A percentile compares a stretch with the other conserved stretches of the same genome.
Evolutionary conservation across 164 flowering plant species (phyloP).

Genomic region (Platanus orientalis): DNA sequence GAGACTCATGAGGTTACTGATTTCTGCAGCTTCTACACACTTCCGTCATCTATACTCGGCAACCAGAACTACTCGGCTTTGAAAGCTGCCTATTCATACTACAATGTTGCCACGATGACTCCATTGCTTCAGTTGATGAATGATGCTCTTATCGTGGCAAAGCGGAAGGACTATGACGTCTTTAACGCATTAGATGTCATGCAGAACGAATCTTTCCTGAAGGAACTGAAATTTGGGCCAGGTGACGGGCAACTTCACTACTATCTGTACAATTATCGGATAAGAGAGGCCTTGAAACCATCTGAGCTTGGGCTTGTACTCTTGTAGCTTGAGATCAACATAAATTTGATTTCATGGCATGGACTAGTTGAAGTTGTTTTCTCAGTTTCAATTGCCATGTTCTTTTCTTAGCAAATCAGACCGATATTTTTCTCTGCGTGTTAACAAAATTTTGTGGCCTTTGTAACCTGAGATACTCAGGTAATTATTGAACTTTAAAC

Average conservation of each 20-base stretch:
- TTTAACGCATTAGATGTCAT: slow-evolving; percentile 54
- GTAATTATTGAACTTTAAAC: not conserved
- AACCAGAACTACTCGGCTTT: slow-evolving; percentile 38
- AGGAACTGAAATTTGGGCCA: slow-evolving; percentile 53
- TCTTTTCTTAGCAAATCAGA: not conserved
- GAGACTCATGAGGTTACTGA: slow-evolving; percentile 45
- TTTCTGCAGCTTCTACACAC: slow-evolving; percentile 57
- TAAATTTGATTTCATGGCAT: not conserved
- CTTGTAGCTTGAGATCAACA: slow-evolving; percentile 25
- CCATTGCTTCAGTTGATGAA: slow-evolving; percentile 59
- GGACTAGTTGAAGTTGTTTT: slow-evolving; percentile 3
- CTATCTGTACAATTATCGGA: slow-evolving; percentile 48
- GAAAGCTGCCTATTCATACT: slow-evolving; percentile 57
- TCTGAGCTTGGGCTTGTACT: slow-evolving; percentile 56
- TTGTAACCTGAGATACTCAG: not conserved
- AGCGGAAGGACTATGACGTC: slow-evolving; percentile 45
- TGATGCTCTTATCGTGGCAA: slow-evolving; percentile 50
- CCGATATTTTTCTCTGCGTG: not conserved
- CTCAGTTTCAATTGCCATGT: not conserved
- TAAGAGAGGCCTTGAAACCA: slow-evolving; percentile 36
- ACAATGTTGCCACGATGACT: slow-evolving; percentile 42
- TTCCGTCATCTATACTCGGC: slow-evolving; percentile 53
- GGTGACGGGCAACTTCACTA: slow-evolving; percentile 61
- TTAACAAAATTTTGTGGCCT: not conserved
- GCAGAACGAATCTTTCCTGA: slow-evolving; percentile 47